phyloP scores from a whole-genome alignment of 495 filamentous ascomycete species.

The Geoglossum glabrum region DNA sequence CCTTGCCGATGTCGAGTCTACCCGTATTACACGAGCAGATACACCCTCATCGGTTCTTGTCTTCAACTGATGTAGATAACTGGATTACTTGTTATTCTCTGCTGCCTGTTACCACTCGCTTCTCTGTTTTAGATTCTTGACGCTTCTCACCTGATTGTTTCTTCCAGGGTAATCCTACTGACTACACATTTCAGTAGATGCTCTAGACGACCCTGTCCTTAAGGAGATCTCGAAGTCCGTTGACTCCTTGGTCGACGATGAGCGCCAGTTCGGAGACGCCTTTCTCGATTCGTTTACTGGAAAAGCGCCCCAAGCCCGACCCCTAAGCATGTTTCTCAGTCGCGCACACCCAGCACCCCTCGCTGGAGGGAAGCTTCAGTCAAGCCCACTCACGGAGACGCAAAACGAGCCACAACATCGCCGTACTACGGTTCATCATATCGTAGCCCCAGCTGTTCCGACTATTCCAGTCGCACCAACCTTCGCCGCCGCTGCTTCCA shows the following conservation, averaged over 20 bases:
- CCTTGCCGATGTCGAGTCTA: not conserved
- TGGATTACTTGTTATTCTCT: not conserved
- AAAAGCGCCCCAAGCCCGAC: not conserved
- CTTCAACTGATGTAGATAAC: not conserved
- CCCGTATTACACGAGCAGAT: not conserved
- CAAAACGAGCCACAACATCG: not conserved
- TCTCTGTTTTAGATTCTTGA: not conserved
- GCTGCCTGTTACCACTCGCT: not conserved
- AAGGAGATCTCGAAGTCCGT: slow-evolving; percentile 2
- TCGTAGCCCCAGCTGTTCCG: slow-evolving; percentile 9
- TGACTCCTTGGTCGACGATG: slow-evolving; percentile 2
- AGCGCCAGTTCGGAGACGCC: not conserved
- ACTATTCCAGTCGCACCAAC: slow-evolving; percentile 9
- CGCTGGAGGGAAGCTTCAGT: not conserved
- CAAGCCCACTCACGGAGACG: not conserved
- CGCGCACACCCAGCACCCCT: not conserved
- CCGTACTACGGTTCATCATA: not conserved
- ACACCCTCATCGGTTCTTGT: not conserved
- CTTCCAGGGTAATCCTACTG: not conserved
- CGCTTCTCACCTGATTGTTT: not conserved
- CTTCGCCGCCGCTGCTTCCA: slow-evolving; percentile 3
- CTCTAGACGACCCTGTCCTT: slow-evolving; percentile 1
- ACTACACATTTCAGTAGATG: not conserved
- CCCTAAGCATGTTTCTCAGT: not conserved
- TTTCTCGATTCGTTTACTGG: not conserved